Base-by-base conservation (phyloP, 176 grass and related monocot genomes). In the Elymus sibiricus region DNA sequence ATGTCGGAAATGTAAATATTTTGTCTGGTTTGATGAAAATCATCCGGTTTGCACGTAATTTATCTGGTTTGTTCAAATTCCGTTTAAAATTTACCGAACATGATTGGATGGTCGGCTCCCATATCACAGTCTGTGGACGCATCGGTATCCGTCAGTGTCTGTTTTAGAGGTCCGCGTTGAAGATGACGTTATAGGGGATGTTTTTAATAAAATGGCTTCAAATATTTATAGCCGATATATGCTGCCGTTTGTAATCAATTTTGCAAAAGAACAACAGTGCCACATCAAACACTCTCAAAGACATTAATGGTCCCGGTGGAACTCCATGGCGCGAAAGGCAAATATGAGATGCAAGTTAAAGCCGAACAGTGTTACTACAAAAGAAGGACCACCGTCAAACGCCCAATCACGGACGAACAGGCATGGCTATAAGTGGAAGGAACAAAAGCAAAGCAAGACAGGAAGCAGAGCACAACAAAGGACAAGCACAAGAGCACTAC, bases 371-470 rank as follows among this genome's bases (percentile, higher is more conserved):
- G n/a, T 51, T 51, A 46, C 43, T 44, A 47, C 0, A 5, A 14
- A 9, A 75, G 43, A 51, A 28, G 42, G 14, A 4, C 77, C 59
- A 43, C 14, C 15, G 17, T n/a, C 25, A 27, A 27, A 64, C 77
- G 16, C 22, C 25, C 77, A 80, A 80, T 46, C 38, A 44, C 1
- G 11, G 24, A 26, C 17, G 17, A 55, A 55, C 60, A 65, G 16
- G 43, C 15, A 80, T 63, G 17, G 3, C 78, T 46, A 80, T 42
- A 65, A 80, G 40, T 65, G 78, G 78, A 80, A 80, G 17, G 15
- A 65, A 29, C 26, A 65, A 80, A 80, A 80, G 78, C 58, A 28
- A 65, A 31, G 59, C 29, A 6, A 39, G 77, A 79, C 35, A 64
- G 0, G 13, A 43, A 79, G 35, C 59, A 79, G 13, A 29, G 75